Evolutionary conservation across 2,329 filamentous ascomycete genomes (phyloP), one percentile per base, ranked within the genome.

Genomic region (Exophiala oligosperma): DNA sequence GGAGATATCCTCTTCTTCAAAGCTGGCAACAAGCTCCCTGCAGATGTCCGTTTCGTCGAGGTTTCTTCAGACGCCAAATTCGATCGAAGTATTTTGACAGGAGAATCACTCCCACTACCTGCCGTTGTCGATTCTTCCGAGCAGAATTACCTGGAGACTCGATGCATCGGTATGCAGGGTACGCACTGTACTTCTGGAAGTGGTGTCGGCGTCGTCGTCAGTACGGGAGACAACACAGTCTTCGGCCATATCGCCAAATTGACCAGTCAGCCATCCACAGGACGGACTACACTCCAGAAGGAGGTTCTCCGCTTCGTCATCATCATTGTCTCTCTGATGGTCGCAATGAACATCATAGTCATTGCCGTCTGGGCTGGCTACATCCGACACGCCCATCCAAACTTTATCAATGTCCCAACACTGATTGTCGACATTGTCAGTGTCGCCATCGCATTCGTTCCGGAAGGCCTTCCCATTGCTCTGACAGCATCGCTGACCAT

Each of bases 181-280:
- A 91, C 89, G 0, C 88, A 92, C 67, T 91, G 88, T 64, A 84
- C 89, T 3, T 85, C 85, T 5, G 89, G 89, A 2, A 85, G 77
- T 23, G 86, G 83, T 52, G 76, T 81, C 12, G 89, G 86, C 17
- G 73, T 92, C 8, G 86, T 90, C 1, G 84, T 92, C 9, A 62
- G 85, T 1, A 92, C 86, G 0, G 89, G 88, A 7, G 87, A 91
- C 69, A 77, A 76, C 12, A 91, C 89, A 0, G 85, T 92, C 23
- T 91, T 92, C 71, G 89, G 89, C 7, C 83, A 86, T 49, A 89
- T 92, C 64, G 88, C 89, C 1, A 85, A 85, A 63, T 75, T 92
- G 51, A 90, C 89, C 0, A 89, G 84, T 51, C 80, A 86, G 53
- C 87, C 88, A 0, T 88, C 88, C 67, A 81, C 78, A 2, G 86